These are phyloP conservation scores for Leucosporidium yakuticum DNA, from an alignment of 768 basidiomycete species.

Conservation along the genomic window DNA sequence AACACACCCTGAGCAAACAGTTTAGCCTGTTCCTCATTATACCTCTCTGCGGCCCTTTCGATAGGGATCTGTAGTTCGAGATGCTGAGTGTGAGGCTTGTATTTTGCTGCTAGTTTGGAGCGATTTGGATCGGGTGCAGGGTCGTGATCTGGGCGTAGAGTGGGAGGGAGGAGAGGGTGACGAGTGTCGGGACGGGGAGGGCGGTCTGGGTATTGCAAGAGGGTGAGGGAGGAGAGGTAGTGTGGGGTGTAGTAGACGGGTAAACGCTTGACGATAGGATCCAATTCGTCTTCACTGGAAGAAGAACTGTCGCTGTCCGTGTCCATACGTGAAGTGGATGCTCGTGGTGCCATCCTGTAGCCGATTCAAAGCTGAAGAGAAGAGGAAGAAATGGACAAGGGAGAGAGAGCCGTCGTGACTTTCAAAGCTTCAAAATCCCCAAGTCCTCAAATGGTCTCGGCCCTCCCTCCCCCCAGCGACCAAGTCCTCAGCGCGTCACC, in stretches of 20 bases:
- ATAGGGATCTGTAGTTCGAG: conserved; percentile 39
- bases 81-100: conserved; percentile 37
- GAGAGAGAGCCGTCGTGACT: no score
- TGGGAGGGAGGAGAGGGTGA: conserved; percentile 37
- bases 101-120: conserved; percentile 32
- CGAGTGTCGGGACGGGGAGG: conserved; percentile 30
- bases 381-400: neutral
- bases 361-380: neutral
- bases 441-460: neutral
- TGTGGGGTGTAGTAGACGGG: conserved; percentile 40
- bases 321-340: neutral
- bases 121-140: neutral
- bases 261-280: conserved; percentile 33
- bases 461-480: neutral
- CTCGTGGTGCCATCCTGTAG: neutral
- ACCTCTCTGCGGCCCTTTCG: conserved; percentile 33
- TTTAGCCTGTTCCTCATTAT: conserved; percentile 35
- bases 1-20: conserved; percentile 30
- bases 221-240: conserved; percentile 35
- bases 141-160: conserved; percentile 29
- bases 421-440: no score
- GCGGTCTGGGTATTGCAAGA: conserved; percentile 41
- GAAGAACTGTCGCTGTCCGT: neutral
- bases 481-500: neutral
- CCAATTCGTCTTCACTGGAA: conserved; percentile 26